Conservation (phyloP, 306 rosid genomes). For the Nissolia schottii region DNA sequence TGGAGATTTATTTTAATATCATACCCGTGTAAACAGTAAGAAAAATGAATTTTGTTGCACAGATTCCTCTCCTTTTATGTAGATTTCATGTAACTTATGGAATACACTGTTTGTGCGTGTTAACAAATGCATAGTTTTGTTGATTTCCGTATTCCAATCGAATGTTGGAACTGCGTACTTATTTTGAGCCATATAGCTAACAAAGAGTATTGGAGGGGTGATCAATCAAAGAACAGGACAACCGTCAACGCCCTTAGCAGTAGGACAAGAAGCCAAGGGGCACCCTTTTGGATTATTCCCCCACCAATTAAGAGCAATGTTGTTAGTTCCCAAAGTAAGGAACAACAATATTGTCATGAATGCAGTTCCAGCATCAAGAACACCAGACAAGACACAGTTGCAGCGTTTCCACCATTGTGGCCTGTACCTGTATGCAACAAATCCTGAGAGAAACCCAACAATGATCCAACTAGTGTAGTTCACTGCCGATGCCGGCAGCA, state of each 20-base stretch:
- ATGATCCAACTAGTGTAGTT: conserved; percentile 73
- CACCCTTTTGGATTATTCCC: conserved; percentile 61
- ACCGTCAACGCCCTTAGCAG: conserved; percentile 48
- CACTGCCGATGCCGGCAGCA: conserved; percentile 75
- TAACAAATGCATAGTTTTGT: conserved; percentile 17
- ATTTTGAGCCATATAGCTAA: too few species aligned
- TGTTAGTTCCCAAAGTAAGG: conserved; percentile 35
- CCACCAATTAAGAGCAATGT: conserved; percentile 55
- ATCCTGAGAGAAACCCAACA: conserved; percentile 56
- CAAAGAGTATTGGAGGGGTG: background rate
- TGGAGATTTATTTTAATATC: conserved; percentile 9
- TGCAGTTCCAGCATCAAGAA: conserved; percentile 84
- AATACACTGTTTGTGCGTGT: conserved; percentile 10
- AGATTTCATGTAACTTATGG: conserved; percentile 34
- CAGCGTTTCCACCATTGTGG: conserved; percentile 59
- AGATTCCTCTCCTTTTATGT: conserved; percentile 16
- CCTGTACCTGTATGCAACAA: conserved; percentile 35
- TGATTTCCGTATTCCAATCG: background rate
- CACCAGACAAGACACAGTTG: conserved; percentile 71
- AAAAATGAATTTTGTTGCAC: conserved; percentile 24
- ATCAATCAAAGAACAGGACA: conserved; percentile 47
- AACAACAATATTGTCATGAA: conserved; percentile 63
- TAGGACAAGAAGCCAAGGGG: conserved; percentile 74
- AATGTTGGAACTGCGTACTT: background rate
- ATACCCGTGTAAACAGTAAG: conserved; percentile 30